Conservation (phyloP, 306 rosid genomes). For the Trifolium dubium region DNA sequence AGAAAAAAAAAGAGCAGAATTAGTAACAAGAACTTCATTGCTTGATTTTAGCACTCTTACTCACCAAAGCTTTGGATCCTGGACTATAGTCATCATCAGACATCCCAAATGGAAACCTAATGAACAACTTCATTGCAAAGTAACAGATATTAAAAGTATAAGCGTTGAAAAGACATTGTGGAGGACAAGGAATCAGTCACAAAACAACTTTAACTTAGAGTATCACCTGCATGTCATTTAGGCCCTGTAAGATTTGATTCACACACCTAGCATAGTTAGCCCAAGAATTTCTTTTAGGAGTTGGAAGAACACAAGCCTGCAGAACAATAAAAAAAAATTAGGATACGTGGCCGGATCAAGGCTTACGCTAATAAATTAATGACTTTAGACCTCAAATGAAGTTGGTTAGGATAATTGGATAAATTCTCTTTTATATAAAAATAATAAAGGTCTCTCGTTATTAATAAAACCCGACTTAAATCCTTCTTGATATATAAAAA, state of each 20-base stretch:
- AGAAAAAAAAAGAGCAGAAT: background rate
- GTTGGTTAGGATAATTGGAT: background rate
- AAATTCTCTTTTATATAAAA: background rate
- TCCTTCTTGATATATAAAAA: background rate
- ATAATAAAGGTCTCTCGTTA: background rate
- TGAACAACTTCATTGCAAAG: conserved; percentile 60
- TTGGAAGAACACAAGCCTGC: conserved; percentile 88
- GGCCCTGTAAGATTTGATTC: background rate
- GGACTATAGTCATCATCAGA: conserved; percentile 55
- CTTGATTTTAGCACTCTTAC: conserved; percentile 34
- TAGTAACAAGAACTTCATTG: background rate
- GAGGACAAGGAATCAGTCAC: background rate
- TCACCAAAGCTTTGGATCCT: conserved; percentile 52
- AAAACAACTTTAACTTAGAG: conserved; percentile 30
- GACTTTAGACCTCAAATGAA: background rate
- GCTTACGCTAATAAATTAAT: background rate
- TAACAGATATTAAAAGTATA: conserved; percentile 26
- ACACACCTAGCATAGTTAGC: conserved; percentile 26
- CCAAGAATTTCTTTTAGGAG: conserved; percentile 60
- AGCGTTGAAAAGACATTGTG: conserved; percentile 15
- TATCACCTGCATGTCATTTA: conserved; percentile 13
- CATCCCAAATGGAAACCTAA: conserved; percentile 69
- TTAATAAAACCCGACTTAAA: background rate
- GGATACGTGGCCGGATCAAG: background rate
- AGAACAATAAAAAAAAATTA: conserved; percentile 22